phyloP scores from a whole-genome alignment of 805 yeast genomes.

The Saccharomycopsis fibuligera region DNA sequence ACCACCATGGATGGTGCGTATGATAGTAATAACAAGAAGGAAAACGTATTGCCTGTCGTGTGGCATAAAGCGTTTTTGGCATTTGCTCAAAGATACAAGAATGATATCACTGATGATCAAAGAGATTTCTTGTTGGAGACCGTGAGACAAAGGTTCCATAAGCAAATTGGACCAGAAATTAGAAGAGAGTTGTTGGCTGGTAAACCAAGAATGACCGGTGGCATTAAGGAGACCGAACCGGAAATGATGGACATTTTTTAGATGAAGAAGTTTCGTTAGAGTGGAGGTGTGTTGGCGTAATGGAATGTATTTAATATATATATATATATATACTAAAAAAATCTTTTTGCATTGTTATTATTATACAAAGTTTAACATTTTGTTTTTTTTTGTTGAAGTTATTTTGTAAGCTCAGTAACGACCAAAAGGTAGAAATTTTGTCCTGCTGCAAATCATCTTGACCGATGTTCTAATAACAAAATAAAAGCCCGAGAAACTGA shows the following conservation, averaged over 20 bases:
- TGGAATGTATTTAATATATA: not conserved
- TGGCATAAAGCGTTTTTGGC: constrained; percentile 97
- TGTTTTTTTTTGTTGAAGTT: too few species aligned
- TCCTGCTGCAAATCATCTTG: too few species aligned
- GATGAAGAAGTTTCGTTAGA: too few species aligned
- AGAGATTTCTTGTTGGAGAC: constrained; percentile 90
- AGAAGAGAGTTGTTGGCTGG: constrained; percentile 92
- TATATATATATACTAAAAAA: not conserved
- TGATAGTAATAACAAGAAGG: constrained; percentile 32
- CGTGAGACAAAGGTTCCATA: constrained; percentile 83
- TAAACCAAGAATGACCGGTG: constrained; percentile 45
- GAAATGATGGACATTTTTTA: constrained; percentile 24
- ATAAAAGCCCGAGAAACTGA: too few species aligned
- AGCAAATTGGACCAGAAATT: constrained; percentile 85
- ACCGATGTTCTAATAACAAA: too few species aligned
- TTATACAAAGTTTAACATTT: too few species aligned
- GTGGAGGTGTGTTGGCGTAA: too few species aligned
- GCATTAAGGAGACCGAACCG: constrained; percentile 25
- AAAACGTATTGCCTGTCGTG: constrained; percentile 64
- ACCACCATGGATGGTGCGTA: constrained; percentile 1
- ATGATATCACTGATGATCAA: constrained; percentile 98
- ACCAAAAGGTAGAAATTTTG: too few species aligned
- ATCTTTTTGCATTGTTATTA: too few species aligned
- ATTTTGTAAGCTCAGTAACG: too few species aligned
- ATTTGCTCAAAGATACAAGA: constrained; percentile 93